phyloP scores from a whole-genome alignment of 2,329 filamentous ascomycete species.

The Parascedosporium putredinis region DNA sequence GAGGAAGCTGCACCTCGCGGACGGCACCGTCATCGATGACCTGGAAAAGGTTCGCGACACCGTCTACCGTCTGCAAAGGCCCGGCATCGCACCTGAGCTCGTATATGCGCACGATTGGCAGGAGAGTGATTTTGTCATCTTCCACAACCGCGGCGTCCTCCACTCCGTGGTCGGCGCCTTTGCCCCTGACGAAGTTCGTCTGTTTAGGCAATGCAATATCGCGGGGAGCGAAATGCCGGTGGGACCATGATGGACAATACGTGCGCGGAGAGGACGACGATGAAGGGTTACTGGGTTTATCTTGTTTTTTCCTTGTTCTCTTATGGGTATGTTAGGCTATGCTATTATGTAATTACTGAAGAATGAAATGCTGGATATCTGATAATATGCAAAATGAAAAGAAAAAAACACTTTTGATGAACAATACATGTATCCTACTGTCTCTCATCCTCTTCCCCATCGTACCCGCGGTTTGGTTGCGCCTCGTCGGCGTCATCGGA shows the following conservation, averaged over 20 bases:
- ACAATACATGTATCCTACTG: too few species aligned
- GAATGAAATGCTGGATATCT: too few species aligned
- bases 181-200: conserved; percentile 57
- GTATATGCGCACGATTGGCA: conserved; percentile 72
- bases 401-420: too few species aligned
- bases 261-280: not conserved
- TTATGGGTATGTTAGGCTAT: too few species aligned
- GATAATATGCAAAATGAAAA: too few species aligned
- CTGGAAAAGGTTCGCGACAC: conserved; percentile 54
- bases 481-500: not conserved
- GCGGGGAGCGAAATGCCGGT: conserved; percentile 51
- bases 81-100: conserved; percentile 55
- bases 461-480: not conserved
- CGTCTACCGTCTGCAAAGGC: conserved; percentile 60
- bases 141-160: conserved; percentile 66
- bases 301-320: not conserved
- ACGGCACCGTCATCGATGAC: conserved; percentile 61
- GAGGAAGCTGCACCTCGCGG: conserved; percentile 54
- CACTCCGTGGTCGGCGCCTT: conserved; percentile 71
- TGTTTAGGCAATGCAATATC: conserved; percentile 73
- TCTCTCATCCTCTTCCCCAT: not conserved
- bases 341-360: too few species aligned
- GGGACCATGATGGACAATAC: conserved; percentile 19
- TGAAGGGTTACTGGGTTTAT: not conserved
- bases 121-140: conserved; percentile 65